These are phyloP conservation scores for Penstemon eatonii DNA, from an alignment of 257 asterid species.

Conservation along the genomic window DNA sequence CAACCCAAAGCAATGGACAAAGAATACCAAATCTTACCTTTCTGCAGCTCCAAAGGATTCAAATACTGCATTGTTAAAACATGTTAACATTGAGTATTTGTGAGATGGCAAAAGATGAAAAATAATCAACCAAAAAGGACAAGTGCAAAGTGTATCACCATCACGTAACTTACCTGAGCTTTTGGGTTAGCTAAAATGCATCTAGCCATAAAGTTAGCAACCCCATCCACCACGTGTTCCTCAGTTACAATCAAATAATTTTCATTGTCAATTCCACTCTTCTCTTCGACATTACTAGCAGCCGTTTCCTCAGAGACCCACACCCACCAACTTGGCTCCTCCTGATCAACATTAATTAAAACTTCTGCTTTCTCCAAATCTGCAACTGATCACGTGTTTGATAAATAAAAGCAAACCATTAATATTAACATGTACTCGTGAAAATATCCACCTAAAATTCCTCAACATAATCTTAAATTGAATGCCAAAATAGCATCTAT, in stretches of 20 bases:
- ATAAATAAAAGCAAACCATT: neutral
- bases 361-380: constrained; percentile 65
- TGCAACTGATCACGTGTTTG: constrained; percentile 38
- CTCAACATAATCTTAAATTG: constrained; percentile 6
- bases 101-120: constrained; percentile 21
- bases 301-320: constrained; percentile 79
- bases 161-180: constrained; percentile 50
- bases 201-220: constrained; percentile 86
- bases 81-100: constrained; percentile 26
- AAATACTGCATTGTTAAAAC: constrained; percentile 58
- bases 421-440: neutral
- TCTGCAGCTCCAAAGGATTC: constrained; percentile 75
- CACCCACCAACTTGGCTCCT: constrained; percentile 96
- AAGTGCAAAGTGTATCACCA: neutral
- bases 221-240: constrained; percentile 87
- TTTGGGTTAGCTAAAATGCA: constrained; percentile 77
- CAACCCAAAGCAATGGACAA: neutral
- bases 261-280: constrained; percentile 74
- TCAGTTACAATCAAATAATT: constrained; percentile 72
- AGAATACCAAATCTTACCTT: constrained; percentile 44
- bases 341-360: constrained; percentile 60
- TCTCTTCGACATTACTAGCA: constrained; percentile 58
- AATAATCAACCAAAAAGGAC: neutral
- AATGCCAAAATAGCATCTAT: neutral
- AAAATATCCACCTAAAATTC: neutral